Evolutionary conservation across 2,329 filamentous ascomycete genomes (phyloP), one percentile per base, ranked within the genome.

Genomic region (Dichotomopilus funicola): DNA sequence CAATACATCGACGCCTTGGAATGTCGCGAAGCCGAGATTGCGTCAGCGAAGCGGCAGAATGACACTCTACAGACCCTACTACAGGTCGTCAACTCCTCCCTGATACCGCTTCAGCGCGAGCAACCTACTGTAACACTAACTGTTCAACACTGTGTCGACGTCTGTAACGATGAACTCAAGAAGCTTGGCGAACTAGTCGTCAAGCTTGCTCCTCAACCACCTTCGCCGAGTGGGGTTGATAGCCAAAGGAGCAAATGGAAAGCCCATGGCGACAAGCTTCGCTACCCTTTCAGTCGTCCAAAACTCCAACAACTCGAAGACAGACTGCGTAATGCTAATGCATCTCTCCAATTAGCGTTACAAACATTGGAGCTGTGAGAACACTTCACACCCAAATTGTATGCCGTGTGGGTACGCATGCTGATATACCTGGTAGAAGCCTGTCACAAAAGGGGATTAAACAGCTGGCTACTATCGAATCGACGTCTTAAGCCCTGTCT

Each of bases 271-370:
- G 46, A 35, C 8, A 55, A 46, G 47, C 42, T 55, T 27, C 46
- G 46, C 27, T 55, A 55, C 42, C 53, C 53, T 12, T 55, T 51
- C n/a, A 46, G n/a, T n/a, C 53, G 53, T 4, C n/a, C 35, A 12
- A 55, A 55, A 31, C 33, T 55, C 42, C 43, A 46, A 11, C 47
- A 46, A 10, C 42, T 55, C 1, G 53, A 50, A 7, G 42, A 7
- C 5, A 45, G 27, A 7, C 47, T 55, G 2, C 34, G 35, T 12
- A 27, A 40, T 13, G 12, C 53, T 9, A 55, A 55, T 35, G 4
- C 3, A 5, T 27, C 47, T 40, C 53, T 55, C 34, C 53, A 55
- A n/a, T n/a, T 51, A 9, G 41, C 53, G 1, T 46, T 55, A 36
- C 53, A 55, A 31, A 13, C n/a, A 4, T 12, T 55, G 9, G 48